Evolutionary conservation across 2,329 filamentous ascomycete species (phyloP), one percentile per base, ranked within the genome.

Genomic region (Apiospora sp.): DNA sequence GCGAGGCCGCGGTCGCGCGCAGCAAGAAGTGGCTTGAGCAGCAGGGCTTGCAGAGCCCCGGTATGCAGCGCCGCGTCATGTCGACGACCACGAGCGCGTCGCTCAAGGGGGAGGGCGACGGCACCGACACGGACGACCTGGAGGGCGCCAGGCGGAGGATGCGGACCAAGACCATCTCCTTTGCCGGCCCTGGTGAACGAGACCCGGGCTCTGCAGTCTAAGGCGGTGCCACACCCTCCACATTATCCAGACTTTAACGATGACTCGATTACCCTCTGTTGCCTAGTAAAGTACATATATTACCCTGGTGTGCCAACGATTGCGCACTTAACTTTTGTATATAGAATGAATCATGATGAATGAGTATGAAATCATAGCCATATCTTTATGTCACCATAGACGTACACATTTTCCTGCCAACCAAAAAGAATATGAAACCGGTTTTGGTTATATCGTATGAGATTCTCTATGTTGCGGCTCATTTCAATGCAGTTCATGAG

Each of bases 101-200:
- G n/a, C n/a, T 72, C 3, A 73, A 73, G 68, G 74, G 76, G 34
- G 74, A 77, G 34, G 68, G 34, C 19, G 75, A 75, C 14, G 74
- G 70, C 44, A 61, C 70, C 7, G 71, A 76, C n/a, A 70, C 68
- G 24, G 74, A 70, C n/a, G 73, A 72, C 3, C 61, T 34, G 8
- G 43, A 64, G 8, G 67, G 41, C 14, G 43, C 41, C 2, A 30
- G 44, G 12, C 67, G 41, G 14, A 69, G 51, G 24, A 68, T 64
- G 58, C 71, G 73, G 61, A 73, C 74, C 61, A 72, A 73, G 27
- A 75, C 74, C 58, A 75, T 77, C 61, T 76, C 76, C 44, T 77
- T 77, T 71, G 71, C 72, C 13, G 51, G 72, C 67, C 27, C 54
- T 5, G 46, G 34, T 12, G 37, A n/a, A 30, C 14, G 19, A 16